Conservation (phyloP, 2,329 filamentous ascomycete species). For the Cercospora citrullina region DNA sequence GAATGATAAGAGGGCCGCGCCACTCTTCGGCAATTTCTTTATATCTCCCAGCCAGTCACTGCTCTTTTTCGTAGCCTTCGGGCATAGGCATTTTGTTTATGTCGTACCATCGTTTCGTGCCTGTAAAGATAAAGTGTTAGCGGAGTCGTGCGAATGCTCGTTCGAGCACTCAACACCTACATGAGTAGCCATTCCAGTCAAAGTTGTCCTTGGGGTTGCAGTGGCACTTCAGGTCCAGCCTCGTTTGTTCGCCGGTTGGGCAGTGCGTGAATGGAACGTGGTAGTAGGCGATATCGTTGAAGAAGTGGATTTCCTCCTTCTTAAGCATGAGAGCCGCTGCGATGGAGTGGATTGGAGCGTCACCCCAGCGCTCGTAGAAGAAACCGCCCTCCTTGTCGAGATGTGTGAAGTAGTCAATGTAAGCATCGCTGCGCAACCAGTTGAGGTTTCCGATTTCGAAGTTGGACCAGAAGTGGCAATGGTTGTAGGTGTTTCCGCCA, state of each 20-base stretch:
- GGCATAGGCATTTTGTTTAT: slow-evolving; percentile 80
- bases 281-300: slow-evolving; percentile 98
- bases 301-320: slow-evolving; percentile 96
- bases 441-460: slow-evolving; percentile 94
- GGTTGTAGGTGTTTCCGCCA: slow-evolving; percentile 87
- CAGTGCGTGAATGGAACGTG: slow-evolving; percentile 98
- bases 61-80: slow-evolving; percentile 69
- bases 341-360: slow-evolving; percentile 97
- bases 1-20: slow-evolving; percentile 23
- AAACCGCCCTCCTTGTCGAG: slow-evolving; percentile 92
- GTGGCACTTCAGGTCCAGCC: slow-evolving; percentile 83
- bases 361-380: slow-evolving; percentile 98
- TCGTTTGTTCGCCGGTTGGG: slow-evolving; percentile 82
- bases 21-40: slow-evolving; percentile 25
- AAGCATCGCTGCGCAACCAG: slow-evolving; percentile 87
- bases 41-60: slow-evolving; percentile 36
- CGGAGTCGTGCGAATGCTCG: neutral
- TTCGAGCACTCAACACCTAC: slow-evolving; percentile 56
- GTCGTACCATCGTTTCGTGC: slow-evolving; percentile 84
- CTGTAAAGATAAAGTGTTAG: slow-evolving; percentile 45
- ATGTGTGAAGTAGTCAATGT: slow-evolving; percentile 85
- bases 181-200: slow-evolving; percentile 98
- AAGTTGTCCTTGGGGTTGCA: slow-evolving; percentile 98
- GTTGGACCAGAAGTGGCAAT: slow-evolving; percentile 99
- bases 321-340: slow-evolving; percentile 82